Percentiles rank a stretch among this genome's conserved stretches.
Evolutionary conservation across 2,329 filamentous ascomycete species (phyloP).

Genomic region (Chaetomiaceae sp.): DNA sequence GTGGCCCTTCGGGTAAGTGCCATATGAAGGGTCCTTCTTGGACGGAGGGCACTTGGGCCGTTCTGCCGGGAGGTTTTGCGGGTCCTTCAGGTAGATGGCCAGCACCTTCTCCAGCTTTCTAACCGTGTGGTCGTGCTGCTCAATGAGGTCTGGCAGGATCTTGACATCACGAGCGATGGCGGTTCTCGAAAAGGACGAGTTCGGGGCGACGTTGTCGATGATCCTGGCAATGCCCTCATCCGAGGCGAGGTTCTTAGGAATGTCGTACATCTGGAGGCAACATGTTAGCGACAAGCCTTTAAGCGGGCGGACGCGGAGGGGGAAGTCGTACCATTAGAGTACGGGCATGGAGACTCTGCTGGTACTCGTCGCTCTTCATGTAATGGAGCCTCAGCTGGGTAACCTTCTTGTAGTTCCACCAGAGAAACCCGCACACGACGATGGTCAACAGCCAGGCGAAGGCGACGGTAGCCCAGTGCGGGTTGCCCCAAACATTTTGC

Average conservation of each 20-base stretch:
- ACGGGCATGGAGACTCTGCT: constrained; percentile 75
- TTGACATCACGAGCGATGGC: constrained; percentile 90
- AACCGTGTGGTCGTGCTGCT: constrained; percentile 76
- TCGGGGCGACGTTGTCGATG: constrained; percentile 73
- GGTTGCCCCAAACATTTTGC: constrained; percentile 44
- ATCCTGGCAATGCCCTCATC: constrained; percentile 86
- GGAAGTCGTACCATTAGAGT: constrained; percentile 54
- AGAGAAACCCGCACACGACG: constrained; percentile 76
- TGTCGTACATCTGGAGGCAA: constrained; percentile 68
- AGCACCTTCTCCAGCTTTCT: constrained; percentile 76
- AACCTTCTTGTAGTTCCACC: constrained; percentile 82
- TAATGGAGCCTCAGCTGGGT: constrained; percentile 67
- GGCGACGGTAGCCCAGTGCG: constrained; percentile 56
- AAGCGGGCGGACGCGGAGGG: not conserved
- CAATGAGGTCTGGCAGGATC: constrained; percentile 77
- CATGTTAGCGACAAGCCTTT: constrained; percentile 15
- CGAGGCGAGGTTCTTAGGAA: constrained; percentile 68
- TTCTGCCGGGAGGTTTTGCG: constrained; percentile 68
- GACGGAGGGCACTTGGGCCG: constrained; percentile 76
- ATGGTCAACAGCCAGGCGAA: constrained; percentile 64
- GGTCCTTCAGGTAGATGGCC: constrained; percentile 87
- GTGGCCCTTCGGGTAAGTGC: constrained; percentile 59
- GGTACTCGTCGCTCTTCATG: constrained; percentile 82
- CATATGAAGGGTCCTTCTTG: constrained; percentile 68
- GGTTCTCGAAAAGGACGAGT: constrained; percentile 71